Base-by-base conservation (phyloP, 495 filamentous ascomycete species). In the Pseudomonodictys pantanalensis region DNA sequence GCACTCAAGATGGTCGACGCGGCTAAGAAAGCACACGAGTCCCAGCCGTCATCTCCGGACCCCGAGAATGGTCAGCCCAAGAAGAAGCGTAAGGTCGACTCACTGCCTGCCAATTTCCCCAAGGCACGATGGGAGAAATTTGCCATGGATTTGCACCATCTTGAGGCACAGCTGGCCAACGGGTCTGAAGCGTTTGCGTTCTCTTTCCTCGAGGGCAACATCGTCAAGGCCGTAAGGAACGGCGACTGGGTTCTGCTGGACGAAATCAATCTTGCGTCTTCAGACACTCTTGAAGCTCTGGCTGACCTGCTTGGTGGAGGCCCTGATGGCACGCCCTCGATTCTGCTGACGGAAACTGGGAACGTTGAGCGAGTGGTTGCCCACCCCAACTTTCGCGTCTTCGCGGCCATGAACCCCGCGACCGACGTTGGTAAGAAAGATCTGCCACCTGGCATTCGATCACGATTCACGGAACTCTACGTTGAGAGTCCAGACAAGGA, bases 161-260 rank as follows among this genome's bases (percentile, higher is more conserved):
- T 97, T 42, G 88, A 96, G 67, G 79, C 84, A 17, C 90, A 95
- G 68, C 79, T 95, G 11, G 83, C 86, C 7, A 84, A 85, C 52
- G 86, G 90, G 1, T 82, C 86, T 26, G 86, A 88, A 29, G 86
- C 86, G 46, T 96, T 97, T 71, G 91, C 92, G 0, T 97, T 99
- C 70, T 85, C 88, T 17, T 99, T 99, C 66, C 84, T 97, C 1
- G 92, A 99, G 72, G 91, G 95, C 54, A 95, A 89, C 63, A 88
- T 99, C 66, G 87, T 97, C 30, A 89, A 89, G 73, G 95, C 95
- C 4, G 83, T 89, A 22, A 79, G 92, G 46, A 96, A 96, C 71
- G 95, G 95, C 4, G 91, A 96, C 69, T 99, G 95, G 95, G 89
- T 99, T 15, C 77, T 99, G n/a, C 77, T 96, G 15, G 95, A 99